Evolutionary conservation across 345 rosid genomes (phyloP), one percentile per base, ranked within the genome.

Genomic region (Murraya koenigii): DNA sequence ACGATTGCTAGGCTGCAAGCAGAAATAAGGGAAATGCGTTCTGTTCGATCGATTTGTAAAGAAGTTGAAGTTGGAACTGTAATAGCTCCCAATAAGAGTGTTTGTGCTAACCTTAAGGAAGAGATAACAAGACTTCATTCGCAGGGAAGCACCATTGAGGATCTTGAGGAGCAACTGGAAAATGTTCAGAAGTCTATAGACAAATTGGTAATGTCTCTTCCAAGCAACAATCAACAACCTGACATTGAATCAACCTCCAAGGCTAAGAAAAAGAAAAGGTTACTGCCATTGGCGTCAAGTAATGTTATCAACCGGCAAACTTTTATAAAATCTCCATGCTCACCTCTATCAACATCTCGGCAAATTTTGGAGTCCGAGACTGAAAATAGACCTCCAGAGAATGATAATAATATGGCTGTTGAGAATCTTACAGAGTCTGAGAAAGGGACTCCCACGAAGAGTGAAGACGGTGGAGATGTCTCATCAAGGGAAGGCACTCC

Each of bases 41-140:
- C 96, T 62, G 88, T 90, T 76, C 87, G 83, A 78, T 75, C 91
- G 39, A 72, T 80, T 77, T 80, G 89, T 20, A 86, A 89, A 79
- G 94, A 85, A 72, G 82, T 91, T 76, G 88, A 85, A 82, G 83
- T 85, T 72, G 98, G 82, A 85, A 87, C 77, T 78, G 85, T 72
- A 71, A 55, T 88, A 74, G 84, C 98, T 67, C 89, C 94, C 76
- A 84, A 89, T 83, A 94, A 87, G 81, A 97, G 97, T 77, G 97
- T 94, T 74, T 85, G 93, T 81, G 97, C 97, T 68, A 97, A 93
- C 79, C 94, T 97, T 75, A 97, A 94, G 88, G 97, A 97, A 61
- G 99, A 94, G 88, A 94, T 97, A 75, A 97, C 98, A 54, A 93
- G 99, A 84, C 98, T 97, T 79, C 99, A 97, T 82, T 93, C 98